Percentiles rank a stretch among this genome's conserved stretches.
phyloP scores from a whole-genome alignment of 2,329 filamentous ascomycete species.

The Ceratocystis lukuohia region DNA sequence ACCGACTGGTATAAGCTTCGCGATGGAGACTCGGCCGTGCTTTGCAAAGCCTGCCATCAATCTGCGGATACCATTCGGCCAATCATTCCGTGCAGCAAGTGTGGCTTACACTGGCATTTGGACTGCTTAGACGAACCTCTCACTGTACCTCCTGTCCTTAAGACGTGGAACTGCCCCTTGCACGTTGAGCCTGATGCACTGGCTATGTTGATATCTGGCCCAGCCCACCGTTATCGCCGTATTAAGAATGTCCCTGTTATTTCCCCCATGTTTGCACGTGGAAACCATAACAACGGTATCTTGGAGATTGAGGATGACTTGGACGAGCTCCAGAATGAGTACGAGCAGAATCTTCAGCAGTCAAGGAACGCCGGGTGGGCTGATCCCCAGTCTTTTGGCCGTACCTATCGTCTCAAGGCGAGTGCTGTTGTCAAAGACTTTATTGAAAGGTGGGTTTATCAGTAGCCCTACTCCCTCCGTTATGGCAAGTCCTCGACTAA shows the following conservation, averaged over 20 bases:
- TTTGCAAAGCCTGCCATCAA: conserved; percentile 64
- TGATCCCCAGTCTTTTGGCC: conserved; percentile 48
- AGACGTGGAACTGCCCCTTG: conserved; percentile 78
- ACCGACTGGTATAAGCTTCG: conserved; percentile 56
- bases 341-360: conserved; percentile 6
- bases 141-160: conserved; percentile 60
- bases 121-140: conserved; percentile 82
- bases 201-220: conserved; percentile 43
- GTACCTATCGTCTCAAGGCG: conserved; percentile 49
- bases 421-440: conserved; percentile 59
- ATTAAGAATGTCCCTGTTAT: conserved; percentile 42
- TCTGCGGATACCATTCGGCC: conserved; percentile 49
- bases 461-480: neutral
- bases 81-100: conserved; percentile 78
- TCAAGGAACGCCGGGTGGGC: conserved; percentile 38
- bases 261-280: conserved; percentile 44
- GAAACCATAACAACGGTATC: conserved; percentile 55
- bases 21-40: conserved; percentile 58
- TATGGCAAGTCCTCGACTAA: neutral
- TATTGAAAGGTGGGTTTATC: conserved; percentile 33
- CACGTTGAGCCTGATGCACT: conserved; percentile 67
- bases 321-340: conserved; percentile 27
- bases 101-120: conserved; percentile 73
- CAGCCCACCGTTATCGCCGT: conserved; percentile 48
- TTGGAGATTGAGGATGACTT: conserved; percentile 56